Evolutionary conservation across 495 filamentous ascomycete genomes (phyloP).

Genomic region (Penicillium lividum): DNA sequence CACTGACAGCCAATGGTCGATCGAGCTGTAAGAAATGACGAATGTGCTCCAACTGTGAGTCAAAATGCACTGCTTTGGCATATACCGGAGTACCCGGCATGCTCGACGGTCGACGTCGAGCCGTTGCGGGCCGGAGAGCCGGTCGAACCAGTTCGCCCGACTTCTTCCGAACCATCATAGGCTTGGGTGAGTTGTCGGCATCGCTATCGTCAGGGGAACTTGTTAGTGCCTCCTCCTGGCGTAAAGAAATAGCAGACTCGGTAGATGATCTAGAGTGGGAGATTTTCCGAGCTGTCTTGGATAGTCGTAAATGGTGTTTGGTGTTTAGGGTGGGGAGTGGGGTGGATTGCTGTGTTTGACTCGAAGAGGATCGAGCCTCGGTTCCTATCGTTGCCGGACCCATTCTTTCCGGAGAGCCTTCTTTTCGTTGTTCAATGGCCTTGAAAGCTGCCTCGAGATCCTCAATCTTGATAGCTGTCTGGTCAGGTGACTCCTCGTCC

Average conservation of each 20-base stretch:
- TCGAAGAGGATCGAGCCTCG: conserved; percentile 35
- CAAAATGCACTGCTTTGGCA: conserved; percentile 93
- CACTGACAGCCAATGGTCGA: conserved; percentile 89
- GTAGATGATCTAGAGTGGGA: conserved; percentile 84
- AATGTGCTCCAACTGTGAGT: conserved; percentile 90
- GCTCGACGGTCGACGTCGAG: conserved; percentile 78
- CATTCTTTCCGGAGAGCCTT: conserved; percentile 60
- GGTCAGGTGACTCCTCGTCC: conserved; percentile 71
- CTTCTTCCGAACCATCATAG: conserved; percentile 94
- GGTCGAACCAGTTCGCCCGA: conserved; percentile 95
- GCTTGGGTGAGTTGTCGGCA: conserved; percentile 56
- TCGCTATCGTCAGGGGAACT: conserved; percentile 67
- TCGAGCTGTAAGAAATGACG: conserved; percentile 93
- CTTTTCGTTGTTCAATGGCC: conserved; percentile 68
- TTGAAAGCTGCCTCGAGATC: conserved; percentile 83
- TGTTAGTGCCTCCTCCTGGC: conserved; percentile 55
- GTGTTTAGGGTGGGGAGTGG: conserved; percentile 3
- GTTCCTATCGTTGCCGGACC: conserved; percentile 37
- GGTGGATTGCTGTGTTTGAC: conserved; percentile 3
- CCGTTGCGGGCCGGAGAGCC: conserved; percentile 73
- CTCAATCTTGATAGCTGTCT: conserved; percentile 64
- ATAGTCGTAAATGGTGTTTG: conserved; percentile 40
- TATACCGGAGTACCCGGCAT: conserved; percentile 98
- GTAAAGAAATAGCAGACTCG: conserved; percentile 62
- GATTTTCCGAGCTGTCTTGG: conserved; percentile 62